These are phyloP conservation scores for Candida loeiensis DNA, from an alignment of 805 yeast species.

Conservation along the genomic window DNA sequence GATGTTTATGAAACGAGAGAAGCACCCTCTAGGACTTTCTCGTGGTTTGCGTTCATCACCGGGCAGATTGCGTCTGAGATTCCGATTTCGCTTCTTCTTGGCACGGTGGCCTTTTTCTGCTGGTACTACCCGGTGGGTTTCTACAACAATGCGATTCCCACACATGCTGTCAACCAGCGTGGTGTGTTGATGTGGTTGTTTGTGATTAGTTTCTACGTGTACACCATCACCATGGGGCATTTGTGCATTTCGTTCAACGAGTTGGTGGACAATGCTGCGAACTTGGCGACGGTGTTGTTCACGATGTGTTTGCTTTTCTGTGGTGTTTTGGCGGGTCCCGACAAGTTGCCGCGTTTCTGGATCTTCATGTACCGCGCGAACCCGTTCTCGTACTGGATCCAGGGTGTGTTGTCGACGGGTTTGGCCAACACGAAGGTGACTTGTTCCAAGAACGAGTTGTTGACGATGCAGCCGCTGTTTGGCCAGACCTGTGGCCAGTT, in stretches of 20 bases:
- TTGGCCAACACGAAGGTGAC: slow-evolving; percentile 38
- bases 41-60: slow-evolving; percentile 59
- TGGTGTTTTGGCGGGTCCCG: slow-evolving; percentile 66
- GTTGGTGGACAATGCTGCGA: slow-evolving; percentile 60
- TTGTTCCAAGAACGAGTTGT: slow-evolving; percentile 27
- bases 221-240: slow-evolving; percentile 56
- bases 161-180: slow-evolving; percentile 49
- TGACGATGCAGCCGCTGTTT: slow-evolving; percentile 37
- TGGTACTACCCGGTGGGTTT: slow-evolving; percentile 27
- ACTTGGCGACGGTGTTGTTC: slow-evolving; percentile 52
- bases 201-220: slow-evolving; percentile 45
- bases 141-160: slow-evolving; percentile 49
- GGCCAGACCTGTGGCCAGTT: slow-evolving; percentile 66
- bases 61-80: slow-evolving; percentile 64
- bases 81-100: slow-evolving; percentile 59
- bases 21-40: slow-evolving; percentile 66
- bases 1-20: slow-evolving; percentile 70
- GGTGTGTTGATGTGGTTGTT: slow-evolving; percentile 56
- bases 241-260: slow-evolving; percentile 57
- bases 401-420: slow-evolving; percentile 52
- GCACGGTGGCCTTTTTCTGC: slow-evolving; percentile 63
- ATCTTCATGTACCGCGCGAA: slow-evolving; percentile 74
- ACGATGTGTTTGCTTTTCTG: slow-evolving; percentile 67
- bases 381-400: slow-evolving; percentile 69
- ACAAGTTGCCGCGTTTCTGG: slow-evolving; percentile 78